Percentiles rank a stretch among this genome's conserved stretches.
phyloP scores from a whole-genome alignment of 805 yeast genomes.

The Starmerella sp. region DNA sequence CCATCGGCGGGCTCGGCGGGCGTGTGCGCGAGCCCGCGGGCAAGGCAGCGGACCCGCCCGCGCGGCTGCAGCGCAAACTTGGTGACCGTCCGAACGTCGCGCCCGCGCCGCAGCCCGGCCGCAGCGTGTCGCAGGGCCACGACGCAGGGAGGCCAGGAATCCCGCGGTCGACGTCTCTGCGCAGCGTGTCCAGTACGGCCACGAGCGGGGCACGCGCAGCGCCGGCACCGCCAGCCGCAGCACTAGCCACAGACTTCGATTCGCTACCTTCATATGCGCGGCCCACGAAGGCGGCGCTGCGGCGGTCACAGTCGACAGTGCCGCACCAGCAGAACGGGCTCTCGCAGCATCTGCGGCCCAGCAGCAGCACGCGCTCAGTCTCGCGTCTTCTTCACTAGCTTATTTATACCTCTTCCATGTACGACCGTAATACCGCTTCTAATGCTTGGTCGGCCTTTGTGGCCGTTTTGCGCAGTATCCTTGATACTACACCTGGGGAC shows the following conservation, averaged over 20 bases:
- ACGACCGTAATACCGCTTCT: not conserved
- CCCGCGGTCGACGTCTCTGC: not conserved
- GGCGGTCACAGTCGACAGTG: slow-evolving; percentile 16
- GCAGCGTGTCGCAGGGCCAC: not conserved
- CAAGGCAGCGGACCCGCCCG: not conserved
- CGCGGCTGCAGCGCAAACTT: not conserved
- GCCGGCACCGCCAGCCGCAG: not conserved
- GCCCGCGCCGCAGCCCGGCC: not conserved
- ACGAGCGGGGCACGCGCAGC: not conserved
- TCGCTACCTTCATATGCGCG: slow-evolving; percentile 20
- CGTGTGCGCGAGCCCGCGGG: not conserved
- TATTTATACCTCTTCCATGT: not conserved
- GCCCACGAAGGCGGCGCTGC: slow-evolving; percentile 20
- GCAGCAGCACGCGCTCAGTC: not conserved
- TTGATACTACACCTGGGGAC: too few relatives aligned
- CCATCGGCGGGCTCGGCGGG: not conserved
- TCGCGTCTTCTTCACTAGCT: not conserved
- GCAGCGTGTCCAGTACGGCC: slow-evolving; percentile 1
- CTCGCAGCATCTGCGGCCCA: not conserved
- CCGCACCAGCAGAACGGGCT: not conserved
- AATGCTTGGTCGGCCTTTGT: too few relatives aligned
- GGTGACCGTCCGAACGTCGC: not conserved
- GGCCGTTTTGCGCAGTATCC: too few relatives aligned
- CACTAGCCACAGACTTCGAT: not conserved
- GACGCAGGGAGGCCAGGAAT: not conserved